Conservation (phyloP, 2,329 filamentous ascomycete genomes). For the Didymella pomorum region DNA sequence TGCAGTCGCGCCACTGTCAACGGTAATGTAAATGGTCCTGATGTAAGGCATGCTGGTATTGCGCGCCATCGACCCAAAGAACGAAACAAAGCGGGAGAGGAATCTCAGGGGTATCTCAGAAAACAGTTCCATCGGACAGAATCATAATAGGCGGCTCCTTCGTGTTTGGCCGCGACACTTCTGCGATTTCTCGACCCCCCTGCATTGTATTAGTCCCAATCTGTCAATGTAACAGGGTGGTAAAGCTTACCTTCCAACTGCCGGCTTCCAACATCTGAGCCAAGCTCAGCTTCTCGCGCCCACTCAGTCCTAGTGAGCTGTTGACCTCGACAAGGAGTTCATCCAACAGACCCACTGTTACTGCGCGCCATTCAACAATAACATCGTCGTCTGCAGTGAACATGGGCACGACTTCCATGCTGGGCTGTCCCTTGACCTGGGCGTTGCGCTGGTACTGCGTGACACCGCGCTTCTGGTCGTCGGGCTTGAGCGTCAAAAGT, state of each 20-base stretch:
- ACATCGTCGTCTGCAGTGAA: conserved; percentile 79
- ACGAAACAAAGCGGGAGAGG: conserved; percentile 37
- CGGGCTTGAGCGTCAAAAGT: conserved; percentile 76
- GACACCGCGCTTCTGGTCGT: conserved; percentile 74
- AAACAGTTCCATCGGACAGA: conserved; percentile 94
- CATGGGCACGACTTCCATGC: conserved; percentile 75
- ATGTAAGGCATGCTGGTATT: conserved; percentile 27
- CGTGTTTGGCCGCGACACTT: conserved; percentile 93
- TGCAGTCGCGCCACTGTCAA: conserved; percentile 26
- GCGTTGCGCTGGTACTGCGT: conserved; percentile 75
- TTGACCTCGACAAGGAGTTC: conserved; percentile 75
- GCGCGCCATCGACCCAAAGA: conserved; percentile 26
- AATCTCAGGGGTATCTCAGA: conserved; percentile 65
- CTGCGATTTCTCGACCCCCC: conserved; percentile 95
- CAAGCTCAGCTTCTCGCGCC: conserved; percentile 74
- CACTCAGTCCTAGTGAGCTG: conserved; percentile 70
- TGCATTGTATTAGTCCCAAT: conserved; percentile 34
- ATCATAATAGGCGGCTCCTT: conserved; percentile 97
- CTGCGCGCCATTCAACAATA: conserved; percentile 80
- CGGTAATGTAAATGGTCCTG: conserved; percentile 16
- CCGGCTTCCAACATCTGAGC: conserved; percentile 94
- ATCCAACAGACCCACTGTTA: conserved; percentile 78
- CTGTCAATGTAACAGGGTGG: not conserved
- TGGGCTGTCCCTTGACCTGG: conserved; percentile 74
- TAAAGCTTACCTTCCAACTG: conserved; percentile 85